Percentiles rank a stretch among this genome's conserved stretches.
Conservation (phyloP, 2,329 filamentous ascomycete species). For the Colletotrichum sp. region DNA sequence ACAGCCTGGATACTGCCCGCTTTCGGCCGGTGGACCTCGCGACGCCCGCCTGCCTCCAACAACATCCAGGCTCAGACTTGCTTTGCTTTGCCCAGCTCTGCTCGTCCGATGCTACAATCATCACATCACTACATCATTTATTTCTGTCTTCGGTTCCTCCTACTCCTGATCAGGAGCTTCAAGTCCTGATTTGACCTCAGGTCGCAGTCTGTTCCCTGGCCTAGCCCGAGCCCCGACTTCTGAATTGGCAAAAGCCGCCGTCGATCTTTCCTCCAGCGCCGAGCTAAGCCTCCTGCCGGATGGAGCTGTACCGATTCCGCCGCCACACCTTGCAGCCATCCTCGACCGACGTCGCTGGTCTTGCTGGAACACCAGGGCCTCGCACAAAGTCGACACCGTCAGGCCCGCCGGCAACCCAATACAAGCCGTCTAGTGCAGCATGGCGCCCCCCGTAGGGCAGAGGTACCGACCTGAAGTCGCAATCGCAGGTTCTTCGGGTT, state of each 20-base stretch:
- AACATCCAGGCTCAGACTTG: neutral
- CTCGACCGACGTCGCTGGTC: neutral
- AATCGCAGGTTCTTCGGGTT: neutral
- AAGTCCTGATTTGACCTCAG: neutral
- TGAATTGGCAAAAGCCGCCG: constrained; percentile 13
- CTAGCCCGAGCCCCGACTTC: neutral
- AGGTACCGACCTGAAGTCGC: neutral
- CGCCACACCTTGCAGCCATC: neutral
- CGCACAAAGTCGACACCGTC: neutral
- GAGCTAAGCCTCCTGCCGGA: constrained; percentile 7
- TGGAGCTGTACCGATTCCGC: neutral
- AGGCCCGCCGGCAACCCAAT: neutral
- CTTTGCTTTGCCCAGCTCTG: neutral
- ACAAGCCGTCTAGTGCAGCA: neutral
- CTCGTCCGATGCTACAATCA: neutral
- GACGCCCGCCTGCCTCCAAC: neutral
- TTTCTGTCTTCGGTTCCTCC: neutral
- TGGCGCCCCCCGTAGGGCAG: neutral
- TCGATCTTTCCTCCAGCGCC: constrained; percentile 9
- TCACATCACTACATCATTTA: constrained; percentile 14
- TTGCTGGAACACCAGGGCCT: neutral
- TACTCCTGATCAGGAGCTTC: neutral
- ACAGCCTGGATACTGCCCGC: neutral
- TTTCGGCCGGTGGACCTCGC: constrained; percentile 1
- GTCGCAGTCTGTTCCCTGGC: neutral